A percentile compares a stretch with the other conserved stretches of the same genome.
Evolutionary conservation across 768 basidiomycete genomes (phyloP).

Genomic region (Lentinula boryana): DNA sequence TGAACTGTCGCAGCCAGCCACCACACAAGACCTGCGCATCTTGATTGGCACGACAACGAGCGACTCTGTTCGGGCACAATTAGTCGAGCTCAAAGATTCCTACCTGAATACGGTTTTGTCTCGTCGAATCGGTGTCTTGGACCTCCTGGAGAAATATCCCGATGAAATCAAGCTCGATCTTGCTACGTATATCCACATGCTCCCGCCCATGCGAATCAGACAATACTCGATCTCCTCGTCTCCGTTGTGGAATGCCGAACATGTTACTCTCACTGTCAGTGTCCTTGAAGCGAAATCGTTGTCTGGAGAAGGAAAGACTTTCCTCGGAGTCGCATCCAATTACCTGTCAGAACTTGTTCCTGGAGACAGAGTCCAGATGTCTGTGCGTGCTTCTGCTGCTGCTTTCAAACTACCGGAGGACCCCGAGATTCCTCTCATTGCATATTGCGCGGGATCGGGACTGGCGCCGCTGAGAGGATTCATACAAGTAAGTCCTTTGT

Average conservation of each 20-base stretch:
- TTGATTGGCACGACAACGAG: conserved; percentile 21
- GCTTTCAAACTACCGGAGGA: conserved; percentile 42
- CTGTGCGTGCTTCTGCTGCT: conserved; percentile 29
- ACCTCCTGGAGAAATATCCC: conserved; percentile 32
- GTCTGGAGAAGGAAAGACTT: conserved; percentile 24
- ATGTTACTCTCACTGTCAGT: conserved; percentile 38
- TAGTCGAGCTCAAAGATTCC: conserved; percentile 22
- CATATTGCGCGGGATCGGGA: conserved; percentile 43
- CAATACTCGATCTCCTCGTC: conserved; percentile 49
- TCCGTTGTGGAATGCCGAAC: conserved; percentile 35
- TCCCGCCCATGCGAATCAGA: conserved; percentile 41
- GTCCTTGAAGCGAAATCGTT: conserved; percentile 32
- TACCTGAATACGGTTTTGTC: conserved; percentile 28
- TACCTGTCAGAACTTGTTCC: conserved; percentile 33
- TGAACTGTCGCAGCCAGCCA: conserved; percentile 42
- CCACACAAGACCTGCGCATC: conserved; percentile 30
- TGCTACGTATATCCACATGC: conserved; percentile 30
- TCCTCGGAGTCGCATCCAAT: conserved; percentile 42
- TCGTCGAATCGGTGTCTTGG: conserved; percentile 33
- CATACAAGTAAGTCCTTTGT: conserved; percentile 20
- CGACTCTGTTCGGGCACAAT: conserved; percentile 17
- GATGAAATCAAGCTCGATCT: conserved; percentile 28
- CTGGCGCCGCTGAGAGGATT: conserved; percentile 46
- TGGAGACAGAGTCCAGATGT: conserved; percentile 37
- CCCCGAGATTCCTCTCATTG: conserved; percentile 31